Conservation (phyloP, 106 monocot genomes). For the Platanthera zijinensis region DNA sequence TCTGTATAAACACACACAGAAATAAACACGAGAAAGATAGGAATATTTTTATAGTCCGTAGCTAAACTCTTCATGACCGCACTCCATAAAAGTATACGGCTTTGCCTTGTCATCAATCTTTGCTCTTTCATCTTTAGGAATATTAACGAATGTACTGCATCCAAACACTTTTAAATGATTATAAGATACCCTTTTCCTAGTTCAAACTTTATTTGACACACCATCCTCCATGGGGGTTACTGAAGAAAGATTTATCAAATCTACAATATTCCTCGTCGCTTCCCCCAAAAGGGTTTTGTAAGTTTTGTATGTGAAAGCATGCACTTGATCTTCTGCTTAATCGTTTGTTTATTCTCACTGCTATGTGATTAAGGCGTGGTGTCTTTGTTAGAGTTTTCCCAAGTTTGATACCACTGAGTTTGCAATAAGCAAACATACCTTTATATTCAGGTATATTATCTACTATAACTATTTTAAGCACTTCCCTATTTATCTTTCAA, state of each 20-base stretch:
- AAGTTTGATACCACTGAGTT: neutral
- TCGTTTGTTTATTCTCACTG: neutral
- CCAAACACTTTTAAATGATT: conserved; percentile 4
- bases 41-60: no score
- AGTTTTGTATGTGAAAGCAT: neutral
- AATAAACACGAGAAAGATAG: no score
- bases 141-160: neutral
- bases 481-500: neutral
- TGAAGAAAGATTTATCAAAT: no score
- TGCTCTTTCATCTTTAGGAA: neutral
- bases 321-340: neutral
- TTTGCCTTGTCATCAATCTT: no score
- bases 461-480: neutral
- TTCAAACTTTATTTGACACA: neutral
- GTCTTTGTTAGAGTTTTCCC: neutral
- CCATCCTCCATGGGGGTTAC: neutral
- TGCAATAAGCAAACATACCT: neutral
- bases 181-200: no score
- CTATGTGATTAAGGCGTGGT: neutral
- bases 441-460: neutral
- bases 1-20: no score
- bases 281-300: neutral
- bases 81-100: no score
- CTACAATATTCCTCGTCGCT: neutral
- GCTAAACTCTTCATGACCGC: no score